phyloP scores from a whole-genome alignment of 139 green algal species.

The Spirogloea muscicola region DNA sequence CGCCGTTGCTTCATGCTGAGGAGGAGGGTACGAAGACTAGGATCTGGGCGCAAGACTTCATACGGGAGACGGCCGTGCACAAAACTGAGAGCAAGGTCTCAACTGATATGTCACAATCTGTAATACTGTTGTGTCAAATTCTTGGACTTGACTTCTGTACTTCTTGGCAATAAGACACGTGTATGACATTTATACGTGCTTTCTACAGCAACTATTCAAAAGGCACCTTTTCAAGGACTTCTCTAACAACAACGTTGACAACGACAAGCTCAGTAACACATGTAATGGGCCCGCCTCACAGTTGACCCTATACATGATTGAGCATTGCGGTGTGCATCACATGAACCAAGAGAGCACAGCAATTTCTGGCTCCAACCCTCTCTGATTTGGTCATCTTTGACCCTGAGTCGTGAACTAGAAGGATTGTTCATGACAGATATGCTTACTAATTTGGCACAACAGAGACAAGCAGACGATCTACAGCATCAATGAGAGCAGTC shows the following conservation, averaged over 20 bases:
- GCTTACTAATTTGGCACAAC: too few relatives aligned
- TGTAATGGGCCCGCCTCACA: too few relatives aligned
- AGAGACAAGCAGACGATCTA: not conserved
- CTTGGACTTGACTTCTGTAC: too few relatives aligned
- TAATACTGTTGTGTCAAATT: too few relatives aligned
- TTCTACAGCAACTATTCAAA: too few relatives aligned
- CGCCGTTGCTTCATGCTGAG: constrained; percentile 15
- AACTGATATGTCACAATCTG: not conserved
- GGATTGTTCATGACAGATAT: too few relatives aligned
- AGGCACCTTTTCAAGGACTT: not conserved
- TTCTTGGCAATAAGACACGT: too few relatives aligned
- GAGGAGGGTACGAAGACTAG: constrained; percentile 7
- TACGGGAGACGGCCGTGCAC: constrained; percentile 33
- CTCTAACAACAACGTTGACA: not conserved
- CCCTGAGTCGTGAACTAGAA: too few relatives aligned
- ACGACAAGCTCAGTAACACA: not conserved
- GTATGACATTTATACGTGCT: too few relatives aligned
- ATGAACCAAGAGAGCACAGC: too few relatives aligned
- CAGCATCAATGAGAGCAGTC: not conserved
- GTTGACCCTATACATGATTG: not conserved
- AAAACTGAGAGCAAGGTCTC: constrained; percentile 5
- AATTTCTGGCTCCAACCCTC: too few relatives aligned
- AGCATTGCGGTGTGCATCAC: not conserved
- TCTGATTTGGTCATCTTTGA: too few relatives aligned
- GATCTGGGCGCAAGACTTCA: constrained; percentile 19